phyloP scores from a whole-genome alignment of 2,329 filamentous ascomycete species.

The Periglandula ipomoeae region DNA sequence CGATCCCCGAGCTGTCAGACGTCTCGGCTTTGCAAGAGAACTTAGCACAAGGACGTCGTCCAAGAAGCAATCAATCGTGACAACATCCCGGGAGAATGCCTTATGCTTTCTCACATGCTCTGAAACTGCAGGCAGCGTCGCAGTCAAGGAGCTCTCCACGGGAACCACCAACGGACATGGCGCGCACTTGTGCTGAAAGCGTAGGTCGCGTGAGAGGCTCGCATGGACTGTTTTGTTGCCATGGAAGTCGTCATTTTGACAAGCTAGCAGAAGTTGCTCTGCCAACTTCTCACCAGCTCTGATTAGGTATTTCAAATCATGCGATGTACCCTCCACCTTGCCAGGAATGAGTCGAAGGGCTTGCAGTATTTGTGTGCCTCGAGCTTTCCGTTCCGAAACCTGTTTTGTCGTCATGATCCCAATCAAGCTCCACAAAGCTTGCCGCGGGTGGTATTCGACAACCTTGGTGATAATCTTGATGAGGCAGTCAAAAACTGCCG shows the following conservation, averaged over 20 bases:
- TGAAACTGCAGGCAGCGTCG: slow-evolving; percentile 66
- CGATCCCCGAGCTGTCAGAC: slow-evolving; percentile 77
- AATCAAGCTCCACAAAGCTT: slow-evolving; percentile 84
- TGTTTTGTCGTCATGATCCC: slow-evolving; percentile 77
- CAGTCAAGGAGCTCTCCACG: slow-evolving; percentile 74
- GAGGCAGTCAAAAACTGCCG: slow-evolving; percentile 66
- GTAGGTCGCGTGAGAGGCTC: slow-evolving; percentile 67
- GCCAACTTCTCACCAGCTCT: slow-evolving; percentile 73
- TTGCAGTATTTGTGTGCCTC: slow-evolving; percentile 43
- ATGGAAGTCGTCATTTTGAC: slow-evolving; percentile 65
- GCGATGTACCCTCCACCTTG: slow-evolving; percentile 39
- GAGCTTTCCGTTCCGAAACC: slow-evolving; percentile 50
- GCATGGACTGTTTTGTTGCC: slow-evolving; percentile 58
- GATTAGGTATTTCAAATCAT: slow-evolving; percentile 64
- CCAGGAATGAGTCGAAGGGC: slow-evolving; percentile 37
- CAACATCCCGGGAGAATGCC: slow-evolving; percentile 77
- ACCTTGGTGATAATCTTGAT: slow-evolving; percentile 77
- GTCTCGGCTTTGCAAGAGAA: slow-evolving; percentile 86
- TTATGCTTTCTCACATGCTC: slow-evolving; percentile 70
- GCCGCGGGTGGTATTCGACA: slow-evolving; percentile 78
- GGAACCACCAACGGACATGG: slow-evolving; percentile 84
- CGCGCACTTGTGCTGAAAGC: slow-evolving; percentile 75
- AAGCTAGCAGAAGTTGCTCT: slow-evolving; percentile 71
- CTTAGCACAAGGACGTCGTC: slow-evolving; percentile 86
- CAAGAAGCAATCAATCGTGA: slow-evolving; percentile 70